Evolutionary conservation across 495 filamentous ascomycete species (phyloP).

Genomic region (Aspergillus ostianus): DNA sequence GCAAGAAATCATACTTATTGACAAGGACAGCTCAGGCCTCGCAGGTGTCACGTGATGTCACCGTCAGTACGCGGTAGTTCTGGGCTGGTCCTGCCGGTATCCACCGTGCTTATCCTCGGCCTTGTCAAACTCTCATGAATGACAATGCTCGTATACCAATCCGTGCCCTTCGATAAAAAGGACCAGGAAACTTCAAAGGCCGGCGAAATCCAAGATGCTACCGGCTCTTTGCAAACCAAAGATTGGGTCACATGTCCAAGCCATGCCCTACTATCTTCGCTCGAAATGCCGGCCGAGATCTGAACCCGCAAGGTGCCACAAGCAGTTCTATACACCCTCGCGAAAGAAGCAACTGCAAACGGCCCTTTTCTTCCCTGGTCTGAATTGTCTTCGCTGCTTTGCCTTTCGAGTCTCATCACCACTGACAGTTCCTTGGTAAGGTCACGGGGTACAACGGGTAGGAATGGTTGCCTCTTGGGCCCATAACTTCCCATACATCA

Average conservation of each 20-base stretch:
- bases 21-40: too few species aligned
- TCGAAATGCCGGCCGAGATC: not conserved
- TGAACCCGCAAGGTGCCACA: not conserved
- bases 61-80: not conserved
- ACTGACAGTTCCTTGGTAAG: conserved; percentile 41
- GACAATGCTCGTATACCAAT: conserved; percentile 13
- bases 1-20: not conserved
- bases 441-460: conserved; percentile 91
- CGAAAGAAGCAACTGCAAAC: conserved; percentile 52
- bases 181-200: not conserved
- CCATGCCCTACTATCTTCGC: not conserved
- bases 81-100: not conserved
- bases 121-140: conserved; percentile 1
- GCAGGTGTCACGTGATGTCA: not conserved
- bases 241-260: conserved; percentile 8
- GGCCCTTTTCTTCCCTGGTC: conserved; percentile 84
- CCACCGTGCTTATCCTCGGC: not conserved
- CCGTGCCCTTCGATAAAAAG: not conserved
- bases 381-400: conserved; percentile 14
- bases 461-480: conserved; percentile 89
- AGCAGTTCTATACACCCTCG: not conserved
- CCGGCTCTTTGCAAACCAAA: conserved; percentile 4
- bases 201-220: conserved; percentile 5
- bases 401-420: not conserved
- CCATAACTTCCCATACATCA: conserved; percentile 75